These are phyloP conservation scores for Dictyostelium firmibasis DNA, from an alignment of 78 protist genomes.

Conservation along the genomic window DNA sequence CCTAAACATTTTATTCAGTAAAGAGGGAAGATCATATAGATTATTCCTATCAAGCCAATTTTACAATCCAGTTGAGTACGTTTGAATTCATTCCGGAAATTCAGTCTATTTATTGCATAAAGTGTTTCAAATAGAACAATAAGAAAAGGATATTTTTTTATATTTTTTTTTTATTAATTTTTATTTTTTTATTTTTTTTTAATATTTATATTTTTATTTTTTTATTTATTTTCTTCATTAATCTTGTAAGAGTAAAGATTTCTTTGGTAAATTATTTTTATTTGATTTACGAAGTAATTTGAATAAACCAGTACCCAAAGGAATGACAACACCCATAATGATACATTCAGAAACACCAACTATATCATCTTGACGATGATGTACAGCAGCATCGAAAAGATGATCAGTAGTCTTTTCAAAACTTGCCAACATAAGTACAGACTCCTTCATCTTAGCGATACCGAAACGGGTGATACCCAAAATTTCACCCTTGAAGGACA, in stretches of 20 bases:
- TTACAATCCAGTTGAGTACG: too few relatives aligned
- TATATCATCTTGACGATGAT: constrained; percentile 82
- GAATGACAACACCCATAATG: constrained; percentile 97
- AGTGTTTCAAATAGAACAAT: too few relatives aligned
- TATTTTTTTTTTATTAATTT: too few relatives aligned
- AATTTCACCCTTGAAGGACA: constrained; percentile 97
- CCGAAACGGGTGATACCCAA: constrained; percentile 99
- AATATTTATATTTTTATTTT: not conserved
- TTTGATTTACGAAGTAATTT: constrained; percentile 80
- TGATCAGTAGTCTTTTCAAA: constrained; percentile 98
- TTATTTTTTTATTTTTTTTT: not conserved
- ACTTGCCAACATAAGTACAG: constrained; percentile 98
- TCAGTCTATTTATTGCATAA: too few relatives aligned
- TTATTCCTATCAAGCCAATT: too few relatives aligned
- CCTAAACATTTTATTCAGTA: too few relatives aligned
- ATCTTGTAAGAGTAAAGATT: constrained; percentile 7
- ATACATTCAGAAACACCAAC: constrained; percentile 98
- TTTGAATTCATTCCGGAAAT: too few relatives aligned
- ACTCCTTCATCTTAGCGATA: constrained; percentile 95
- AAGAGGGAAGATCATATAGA: too few relatives aligned
- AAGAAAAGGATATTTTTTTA: too few relatives aligned
- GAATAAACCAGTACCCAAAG: constrained; percentile 97
- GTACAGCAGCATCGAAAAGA: constrained; percentile 97
- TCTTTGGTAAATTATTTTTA: constrained; percentile 42
- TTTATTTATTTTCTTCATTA: not conserved